Evolutionary conservation across 2,329 filamentous ascomycete species (phyloP).

Genomic region (Canariomyces notabilis): DNA sequence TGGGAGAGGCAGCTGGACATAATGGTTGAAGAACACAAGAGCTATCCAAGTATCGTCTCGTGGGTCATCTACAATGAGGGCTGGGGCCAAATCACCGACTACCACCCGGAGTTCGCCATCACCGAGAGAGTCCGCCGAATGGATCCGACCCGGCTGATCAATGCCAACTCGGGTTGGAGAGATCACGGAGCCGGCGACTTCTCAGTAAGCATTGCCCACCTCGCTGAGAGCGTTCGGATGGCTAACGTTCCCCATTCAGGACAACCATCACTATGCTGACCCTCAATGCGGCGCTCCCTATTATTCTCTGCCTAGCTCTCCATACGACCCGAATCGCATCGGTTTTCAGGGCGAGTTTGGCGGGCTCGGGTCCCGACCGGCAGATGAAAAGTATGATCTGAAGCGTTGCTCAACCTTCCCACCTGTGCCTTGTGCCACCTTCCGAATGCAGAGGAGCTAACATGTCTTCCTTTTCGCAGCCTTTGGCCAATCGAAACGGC

Average conservation of each 20-base stretch:
- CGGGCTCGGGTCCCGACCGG: constrained; percentile 61
- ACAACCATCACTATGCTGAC: constrained; percentile 68
- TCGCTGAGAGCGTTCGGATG: not conserved
- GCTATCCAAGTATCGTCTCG: constrained; percentile 58
- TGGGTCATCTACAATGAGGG: constrained; percentile 71
- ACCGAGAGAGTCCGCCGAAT: constrained; percentile 49
- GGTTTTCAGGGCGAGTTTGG: constrained; percentile 69
- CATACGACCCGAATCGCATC: constrained; percentile 55
- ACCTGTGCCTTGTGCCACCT: not conserved
- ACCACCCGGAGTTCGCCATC: constrained; percentile 52
- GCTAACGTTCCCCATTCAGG: constrained; percentile 31
- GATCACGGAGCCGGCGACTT: constrained; percentile 66
- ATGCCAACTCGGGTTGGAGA: constrained; percentile 60
- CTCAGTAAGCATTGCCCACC: constrained; percentile 28
- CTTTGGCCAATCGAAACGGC: constrained; percentile 60
- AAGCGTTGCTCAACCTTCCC: no score
- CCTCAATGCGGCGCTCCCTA: constrained; percentile 67
- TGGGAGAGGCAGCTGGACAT: constrained; percentile 60
- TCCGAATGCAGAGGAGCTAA: not conserved
- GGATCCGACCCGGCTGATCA: constrained; percentile 60
- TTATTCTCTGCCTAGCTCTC: constrained; percentile 53
- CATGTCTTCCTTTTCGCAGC: constrained; percentile 30
- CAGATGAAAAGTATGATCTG: constrained; percentile 51
- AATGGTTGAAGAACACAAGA: constrained; percentile 58
- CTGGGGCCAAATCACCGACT: constrained; percentile 56